These are phyloP conservation scores for Tetrapyrgos nigripes DNA, from an alignment of 1,284 basidiomycete species.

Conservation along the genomic window DNA sequence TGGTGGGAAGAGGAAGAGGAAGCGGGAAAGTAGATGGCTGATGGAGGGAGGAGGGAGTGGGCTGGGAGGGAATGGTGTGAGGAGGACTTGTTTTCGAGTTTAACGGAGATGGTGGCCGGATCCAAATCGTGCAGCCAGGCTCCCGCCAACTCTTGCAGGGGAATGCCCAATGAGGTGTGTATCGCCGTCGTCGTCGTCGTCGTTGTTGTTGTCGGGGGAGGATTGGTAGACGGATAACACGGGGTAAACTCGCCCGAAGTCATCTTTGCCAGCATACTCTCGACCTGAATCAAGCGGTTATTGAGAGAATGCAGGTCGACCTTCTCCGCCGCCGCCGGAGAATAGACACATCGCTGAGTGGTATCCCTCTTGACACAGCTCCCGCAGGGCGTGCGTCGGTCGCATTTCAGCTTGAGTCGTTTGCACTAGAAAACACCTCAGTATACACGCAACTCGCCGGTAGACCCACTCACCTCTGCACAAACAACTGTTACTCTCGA, in stretches of 20 bases:
- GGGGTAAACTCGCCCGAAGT: constrained; percentile 47
- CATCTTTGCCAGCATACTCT: constrained; percentile 53
- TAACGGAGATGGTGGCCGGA: not conserved
- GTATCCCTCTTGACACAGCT: constrained; percentile 82
- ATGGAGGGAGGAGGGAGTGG: not conserved
- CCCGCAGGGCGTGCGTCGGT: constrained; percentile 74
- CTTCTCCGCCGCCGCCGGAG: constrained; percentile 82
- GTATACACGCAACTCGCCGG: constrained; percentile 12
- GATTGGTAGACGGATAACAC: constrained; percentile 42
- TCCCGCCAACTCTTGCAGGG: constrained; percentile 59
- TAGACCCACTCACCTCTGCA: constrained; percentile 63
- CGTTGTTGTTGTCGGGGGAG: constrained; percentile 28
- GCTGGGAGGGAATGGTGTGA: not conserved
- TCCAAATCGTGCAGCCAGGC: constrained; percentile 64
- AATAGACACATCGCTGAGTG: constrained; percentile 73
- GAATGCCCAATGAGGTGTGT: constrained; percentile 59
- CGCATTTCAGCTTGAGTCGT: constrained; percentile 82
- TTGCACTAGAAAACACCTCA: constrained; percentile 63
- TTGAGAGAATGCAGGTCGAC: constrained; percentile 85
- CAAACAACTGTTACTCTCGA: constrained; percentile 83
- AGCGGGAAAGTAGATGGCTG: not conserved
- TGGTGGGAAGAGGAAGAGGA: not conserved
- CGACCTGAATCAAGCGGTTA: constrained; percentile 73
- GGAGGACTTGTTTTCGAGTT: not conserved
- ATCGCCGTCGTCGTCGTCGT: constrained; percentile 27